These are phyloP conservation scores for Fusarium goolgardi DNA, from an alignment of 2,329 filamentous ascomycete species.

Conservation along the genomic window DNA sequence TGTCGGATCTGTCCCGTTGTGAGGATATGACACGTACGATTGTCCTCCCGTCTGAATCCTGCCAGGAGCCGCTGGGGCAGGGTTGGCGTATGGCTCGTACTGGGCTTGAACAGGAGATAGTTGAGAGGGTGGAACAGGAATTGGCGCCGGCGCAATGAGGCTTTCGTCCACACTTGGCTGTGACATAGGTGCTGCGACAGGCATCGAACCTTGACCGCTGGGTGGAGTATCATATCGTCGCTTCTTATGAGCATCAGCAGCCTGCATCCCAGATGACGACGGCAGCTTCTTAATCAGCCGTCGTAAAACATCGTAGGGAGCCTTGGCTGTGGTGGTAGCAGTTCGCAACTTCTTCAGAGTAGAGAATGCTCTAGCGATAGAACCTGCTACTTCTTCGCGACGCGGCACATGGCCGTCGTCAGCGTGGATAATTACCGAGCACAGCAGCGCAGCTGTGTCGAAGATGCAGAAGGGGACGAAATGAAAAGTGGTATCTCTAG, in stretches of 20 bases:
- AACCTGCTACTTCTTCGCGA: constrained; percentile 3
- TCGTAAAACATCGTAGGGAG: constrained; percentile 26
- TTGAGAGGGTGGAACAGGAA: background rate
- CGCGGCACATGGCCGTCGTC: constrained; percentile 8
- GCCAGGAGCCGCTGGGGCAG: background rate
- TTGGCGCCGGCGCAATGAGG: background rate
- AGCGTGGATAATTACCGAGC: constrained; percentile 23
- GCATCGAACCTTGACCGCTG: background rate
- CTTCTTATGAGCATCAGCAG: constrained; percentile 9
- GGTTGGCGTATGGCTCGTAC: background rate
- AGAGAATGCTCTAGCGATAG: constrained; percentile 5
- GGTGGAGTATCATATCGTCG: constrained; percentile 18
- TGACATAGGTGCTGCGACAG: background rate
- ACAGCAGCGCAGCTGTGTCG: constrained; percentile 17
- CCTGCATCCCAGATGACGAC: constrained; percentile 5
- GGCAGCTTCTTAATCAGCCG: constrained; percentile 30
- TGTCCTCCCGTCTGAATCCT: background rate
- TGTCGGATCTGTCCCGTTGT: background rate
- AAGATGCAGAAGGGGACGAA: constrained; percentile 28
- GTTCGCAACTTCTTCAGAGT: constrained; percentile 29
- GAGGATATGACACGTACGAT: background rate
- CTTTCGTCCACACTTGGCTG: background rate
- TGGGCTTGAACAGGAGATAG: background rate
- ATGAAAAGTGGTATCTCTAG: constrained; percentile 26
- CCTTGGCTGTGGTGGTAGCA: constrained; percentile 25